A percentile compares a stretch with the other conserved stretches of the same genome.
These are phyloP conservation scores for Colletotrichum chlorophyti DNA, from an alignment of 2,329 filamentous ascomycete genomes.

Conservation along the genomic window DNA sequence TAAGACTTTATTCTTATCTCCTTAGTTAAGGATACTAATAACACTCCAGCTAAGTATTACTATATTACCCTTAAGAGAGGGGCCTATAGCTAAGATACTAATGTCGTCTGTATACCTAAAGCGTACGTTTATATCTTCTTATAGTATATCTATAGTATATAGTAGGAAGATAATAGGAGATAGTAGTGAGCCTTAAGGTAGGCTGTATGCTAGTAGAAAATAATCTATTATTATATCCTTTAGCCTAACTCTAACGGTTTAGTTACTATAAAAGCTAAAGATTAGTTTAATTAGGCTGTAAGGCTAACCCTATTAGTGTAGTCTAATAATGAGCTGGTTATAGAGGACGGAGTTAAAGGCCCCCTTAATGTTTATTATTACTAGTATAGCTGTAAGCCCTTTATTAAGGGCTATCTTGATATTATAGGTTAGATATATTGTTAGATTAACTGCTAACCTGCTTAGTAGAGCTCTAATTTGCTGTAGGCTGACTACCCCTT, in stretches of 20 bases:
- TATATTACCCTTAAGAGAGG: neutral
- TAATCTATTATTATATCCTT: constrained; percentile 4
- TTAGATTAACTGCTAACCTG: constrained; percentile 7
- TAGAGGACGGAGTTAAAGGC: constrained; percentile 18
- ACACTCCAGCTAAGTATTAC: neutral
- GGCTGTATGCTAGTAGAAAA: neutral
- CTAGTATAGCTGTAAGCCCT: neutral
- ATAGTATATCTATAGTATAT: constrained; percentile 5
- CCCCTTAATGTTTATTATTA: constrained; percentile 20
- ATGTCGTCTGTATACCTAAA: constrained; percentile 1
- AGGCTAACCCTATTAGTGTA: constrained; percentile 13
- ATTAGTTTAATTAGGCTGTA: neutral
- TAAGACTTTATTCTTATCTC: neutral
- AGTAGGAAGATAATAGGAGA: constrained; percentile 20
- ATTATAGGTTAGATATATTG: neutral
- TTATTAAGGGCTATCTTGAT: constrained; percentile 8
- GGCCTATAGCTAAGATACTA: neutral
- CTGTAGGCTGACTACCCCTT: neutral
- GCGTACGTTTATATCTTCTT: neutral
- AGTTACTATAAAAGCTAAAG: neutral
- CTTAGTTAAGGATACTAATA: neutral
- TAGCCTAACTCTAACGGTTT: neutral
- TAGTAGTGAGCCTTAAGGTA: constrained; percentile 15
- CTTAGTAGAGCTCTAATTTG: constrained; percentile 12
- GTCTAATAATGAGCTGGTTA: neutral